Base-by-base conservation (phyloP, 2,329 filamentous ascomycete species). In the Ophiostoma tasmaniense region DNA sequence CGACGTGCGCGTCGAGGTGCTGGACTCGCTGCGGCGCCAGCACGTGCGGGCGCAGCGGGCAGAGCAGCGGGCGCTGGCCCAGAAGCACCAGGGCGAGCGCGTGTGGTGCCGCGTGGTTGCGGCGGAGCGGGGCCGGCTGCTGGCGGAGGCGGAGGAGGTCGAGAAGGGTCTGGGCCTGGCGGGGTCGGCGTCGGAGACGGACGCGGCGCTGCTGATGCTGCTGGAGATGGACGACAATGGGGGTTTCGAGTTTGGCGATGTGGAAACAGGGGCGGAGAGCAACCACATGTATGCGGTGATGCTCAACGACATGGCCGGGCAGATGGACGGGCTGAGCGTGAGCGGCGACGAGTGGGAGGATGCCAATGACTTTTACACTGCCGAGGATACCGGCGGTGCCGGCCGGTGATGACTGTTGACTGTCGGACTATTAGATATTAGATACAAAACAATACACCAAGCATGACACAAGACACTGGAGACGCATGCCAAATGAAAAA, bases 21-120 rank as follows among this genome's bases (percentile, higher is more conserved):
- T 81, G 76, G 78, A 80, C 33, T 79, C 79, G 42, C 75, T 76
- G 67, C 78, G 75, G 67, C 72, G 73, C 37, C 74, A 78, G 22
- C 70, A 79, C 30, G 71, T 73, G 20, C 76, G 74, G 11, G 71
- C 45, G 1, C 67, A 74, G 13, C 73, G 75, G 1, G 75, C 76
- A 22, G 75, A 75, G 62, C 75, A 76, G 65, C 73, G 72, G 20
- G 78, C 78, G 20, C 74, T 79, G 30, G 70, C 71, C 52, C 76
- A 72, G 66, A 77, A 76, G 37, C 78, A 78, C 65, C 73, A 72
- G 7, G 82, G 81, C 0, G 83, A 86, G 76, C 75, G 77, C 69
- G 77, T 75, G 69, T 87, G 85, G 84, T 67, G 74, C 81, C 30
- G 75, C 77, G 45, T 77, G 59, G 80, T 85, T 3, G 71, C 80